phyloP scores from a whole-genome alignment of 495 filamentous ascomycete genomes.

The Neurospora sp. region DNA sequence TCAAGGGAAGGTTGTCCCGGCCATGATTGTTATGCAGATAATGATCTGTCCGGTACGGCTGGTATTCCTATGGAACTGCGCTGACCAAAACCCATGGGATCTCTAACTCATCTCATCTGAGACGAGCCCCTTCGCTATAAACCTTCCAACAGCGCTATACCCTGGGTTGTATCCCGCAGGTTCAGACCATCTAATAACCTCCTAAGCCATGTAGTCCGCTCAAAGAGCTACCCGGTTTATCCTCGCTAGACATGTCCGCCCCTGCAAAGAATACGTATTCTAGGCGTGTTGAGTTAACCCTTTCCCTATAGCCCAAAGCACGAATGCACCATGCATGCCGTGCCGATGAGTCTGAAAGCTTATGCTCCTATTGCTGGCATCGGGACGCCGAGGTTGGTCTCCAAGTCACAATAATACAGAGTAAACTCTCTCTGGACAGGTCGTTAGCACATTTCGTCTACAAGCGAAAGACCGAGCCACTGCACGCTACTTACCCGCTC shows the following conservation, averaged over 20 bases:
- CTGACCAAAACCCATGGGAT: not conserved
- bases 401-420: slow-evolving; percentile 68
- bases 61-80: not conserved
- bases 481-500: slow-evolving; percentile 51
- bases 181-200: not conserved
- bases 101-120: not conserved
- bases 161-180: not conserved
- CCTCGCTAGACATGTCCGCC: not conserved
- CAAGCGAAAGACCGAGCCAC: not conserved
- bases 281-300: not conserved
- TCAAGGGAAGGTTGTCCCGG: not conserved
- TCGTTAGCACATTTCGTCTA: not conserved
- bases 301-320: not conserved
- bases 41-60: not conserved
- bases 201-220: not conserved
- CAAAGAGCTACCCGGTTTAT: not conserved
- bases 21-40: not conserved
- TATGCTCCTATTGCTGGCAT: slow-evolving; percentile 2
- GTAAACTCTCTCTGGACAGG: slow-evolving; percentile 58
- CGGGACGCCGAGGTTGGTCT: slow-evolving; percentile 26
- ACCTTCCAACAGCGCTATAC: not conserved
- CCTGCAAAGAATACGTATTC: not conserved
- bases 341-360: not conserved
- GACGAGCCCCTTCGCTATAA: not conserved
- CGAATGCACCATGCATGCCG: not conserved